Conservation (phyloP, 2,329 filamentous ascomycete genomes). For the Tolypocladium cylindrosporum region DNA sequence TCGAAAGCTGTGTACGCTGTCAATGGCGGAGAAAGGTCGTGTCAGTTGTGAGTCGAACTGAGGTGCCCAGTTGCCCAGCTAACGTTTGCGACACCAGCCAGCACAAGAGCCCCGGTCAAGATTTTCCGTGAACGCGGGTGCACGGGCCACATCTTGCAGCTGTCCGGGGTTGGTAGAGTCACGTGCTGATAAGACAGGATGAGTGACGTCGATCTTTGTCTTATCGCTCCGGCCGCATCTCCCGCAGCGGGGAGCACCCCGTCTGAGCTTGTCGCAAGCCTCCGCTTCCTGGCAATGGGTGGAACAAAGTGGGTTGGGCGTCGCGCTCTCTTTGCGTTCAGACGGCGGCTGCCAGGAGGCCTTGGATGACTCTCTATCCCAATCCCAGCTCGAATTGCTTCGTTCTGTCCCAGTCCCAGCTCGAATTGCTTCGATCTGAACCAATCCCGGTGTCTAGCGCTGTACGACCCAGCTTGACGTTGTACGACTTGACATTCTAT, state of each 20-base stretch:
- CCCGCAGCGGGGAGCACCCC: slow-evolving; percentile 13
- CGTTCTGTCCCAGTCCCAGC: too few species aligned
- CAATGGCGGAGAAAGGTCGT: slow-evolving; percentile 5
- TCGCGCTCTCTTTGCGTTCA: not conserved
- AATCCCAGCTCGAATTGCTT: not conserved
- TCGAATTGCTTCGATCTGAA: not conserved
- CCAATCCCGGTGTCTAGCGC: not conserved
- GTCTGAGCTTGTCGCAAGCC: not conserved
- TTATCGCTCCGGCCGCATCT: not conserved
- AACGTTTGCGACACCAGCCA: not conserved
- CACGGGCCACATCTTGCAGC: not conserved
- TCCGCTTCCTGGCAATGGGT: not conserved
- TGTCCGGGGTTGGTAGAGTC: not conserved
- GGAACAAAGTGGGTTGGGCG: not conserved
- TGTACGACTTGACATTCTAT: not conserved
- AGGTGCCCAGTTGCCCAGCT: not conserved
- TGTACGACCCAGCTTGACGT: not conserved
- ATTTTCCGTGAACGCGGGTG: slow-evolving; percentile 10
- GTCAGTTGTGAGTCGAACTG: not conserved
- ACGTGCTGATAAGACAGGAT: not conserved
- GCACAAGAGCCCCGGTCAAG: slow-evolving; percentile 7
- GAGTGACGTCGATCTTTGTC: not conserved
- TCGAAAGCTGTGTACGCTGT: slow-evolving; percentile 11
- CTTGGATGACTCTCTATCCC: not conserved
- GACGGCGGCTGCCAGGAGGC: not conserved